Percentiles rank a stretch among this genome's conserved stretches.
phyloP scores from a whole-genome alignment of 257 asterid genomes.

The Capsicum rhomboideum region DNA sequence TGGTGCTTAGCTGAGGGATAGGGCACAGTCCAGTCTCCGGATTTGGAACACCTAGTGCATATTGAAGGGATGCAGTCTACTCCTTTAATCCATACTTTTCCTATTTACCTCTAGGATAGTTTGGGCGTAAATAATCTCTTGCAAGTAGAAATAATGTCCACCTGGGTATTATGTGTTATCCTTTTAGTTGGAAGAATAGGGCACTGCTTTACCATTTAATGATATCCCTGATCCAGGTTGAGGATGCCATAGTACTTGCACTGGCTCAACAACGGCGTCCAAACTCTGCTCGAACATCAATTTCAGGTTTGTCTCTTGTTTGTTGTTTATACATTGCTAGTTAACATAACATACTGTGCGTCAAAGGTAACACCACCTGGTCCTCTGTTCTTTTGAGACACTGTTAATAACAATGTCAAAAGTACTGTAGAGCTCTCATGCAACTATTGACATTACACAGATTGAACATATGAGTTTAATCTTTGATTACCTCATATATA shows the following conservation, averaged over 20 bases:
- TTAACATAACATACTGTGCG: not conserved
- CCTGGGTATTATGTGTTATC: not conserved
- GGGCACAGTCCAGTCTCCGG: not conserved
- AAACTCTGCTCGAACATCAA: constrained; percentile 65
- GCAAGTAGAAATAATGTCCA: not conserved
- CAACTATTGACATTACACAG: not conserved
- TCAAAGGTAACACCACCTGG: not conserved
- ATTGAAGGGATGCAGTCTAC: not conserved
- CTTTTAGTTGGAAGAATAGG: not conserved
- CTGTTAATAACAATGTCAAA: not conserved
- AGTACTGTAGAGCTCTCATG: not conserved
- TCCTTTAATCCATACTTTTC: not conserved
- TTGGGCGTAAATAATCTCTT: not conserved
- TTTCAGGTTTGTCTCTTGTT: constrained; percentile 44
- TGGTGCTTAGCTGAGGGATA: not conserved
- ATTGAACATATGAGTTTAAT: not conserved
- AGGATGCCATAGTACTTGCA: constrained; percentile 80
- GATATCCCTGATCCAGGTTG: constrained; percentile 44
- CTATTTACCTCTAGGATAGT: not conserved
- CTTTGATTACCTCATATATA: not conserved
- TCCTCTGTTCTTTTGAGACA: not conserved
- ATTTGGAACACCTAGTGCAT: not conserved
- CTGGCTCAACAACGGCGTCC: constrained; percentile 87
- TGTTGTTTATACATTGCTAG: not conserved
- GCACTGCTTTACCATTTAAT: not conserved